A percentile compares a stretch with the other conserved stretches of the same genome.
Evolutionary conservation across 352 stramenopile genomes (phyloP).

Genomic region (Phytopythium oedochilum): DNA sequence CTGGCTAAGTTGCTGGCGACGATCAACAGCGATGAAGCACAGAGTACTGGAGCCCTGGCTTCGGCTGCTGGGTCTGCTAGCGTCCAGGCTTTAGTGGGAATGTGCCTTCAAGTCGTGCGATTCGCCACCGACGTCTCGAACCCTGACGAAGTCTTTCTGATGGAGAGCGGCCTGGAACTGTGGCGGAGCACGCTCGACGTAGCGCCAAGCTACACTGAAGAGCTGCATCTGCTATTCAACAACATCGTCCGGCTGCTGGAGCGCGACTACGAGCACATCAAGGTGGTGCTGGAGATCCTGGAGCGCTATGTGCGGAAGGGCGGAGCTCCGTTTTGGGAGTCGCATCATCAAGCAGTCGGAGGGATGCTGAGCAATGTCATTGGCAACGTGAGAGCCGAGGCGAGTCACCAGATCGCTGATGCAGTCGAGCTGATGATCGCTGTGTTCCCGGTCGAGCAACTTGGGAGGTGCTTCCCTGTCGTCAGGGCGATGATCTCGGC

Average conservation of each 20-base stretch:
- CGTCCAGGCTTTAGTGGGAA: conserved; percentile 45
- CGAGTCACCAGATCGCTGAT: conserved; percentile 47
- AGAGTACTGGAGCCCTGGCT: neutral
- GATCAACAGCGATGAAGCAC: conserved; percentile 40
- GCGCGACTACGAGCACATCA: conserved; percentile 77
- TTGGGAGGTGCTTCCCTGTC: conserved; percentile 24
- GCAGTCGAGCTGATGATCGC: conserved; percentile 37
- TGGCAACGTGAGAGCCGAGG: conserved; percentile 69
- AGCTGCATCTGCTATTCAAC: conserved; percentile 60
- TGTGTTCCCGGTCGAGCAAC: conserved; percentile 31
- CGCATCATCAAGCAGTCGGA: conserved; percentile 40
- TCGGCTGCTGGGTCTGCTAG: conserved; percentile 11
- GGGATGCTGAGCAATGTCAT: conserved; percentile 42
- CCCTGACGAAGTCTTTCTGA: conserved; percentile 80
- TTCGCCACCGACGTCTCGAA: conserved; percentile 78
- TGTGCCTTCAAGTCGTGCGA: conserved; percentile 64
- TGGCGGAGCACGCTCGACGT: conserved; percentile 59
- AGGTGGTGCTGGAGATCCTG: conserved; percentile 46
- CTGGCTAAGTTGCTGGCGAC: conserved; percentile 55
- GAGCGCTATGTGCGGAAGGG: conserved; percentile 65
- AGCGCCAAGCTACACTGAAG: conserved; percentile 48
- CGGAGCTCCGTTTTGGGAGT: conserved; percentile 56
- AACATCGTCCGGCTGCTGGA: conserved; percentile 66
- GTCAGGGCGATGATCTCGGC: conserved; percentile 38
- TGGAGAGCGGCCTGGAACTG: conserved; percentile 76